Base-by-base conservation (phyloP, 495 filamentous ascomycete species). In the Cercophora samala region DNA sequence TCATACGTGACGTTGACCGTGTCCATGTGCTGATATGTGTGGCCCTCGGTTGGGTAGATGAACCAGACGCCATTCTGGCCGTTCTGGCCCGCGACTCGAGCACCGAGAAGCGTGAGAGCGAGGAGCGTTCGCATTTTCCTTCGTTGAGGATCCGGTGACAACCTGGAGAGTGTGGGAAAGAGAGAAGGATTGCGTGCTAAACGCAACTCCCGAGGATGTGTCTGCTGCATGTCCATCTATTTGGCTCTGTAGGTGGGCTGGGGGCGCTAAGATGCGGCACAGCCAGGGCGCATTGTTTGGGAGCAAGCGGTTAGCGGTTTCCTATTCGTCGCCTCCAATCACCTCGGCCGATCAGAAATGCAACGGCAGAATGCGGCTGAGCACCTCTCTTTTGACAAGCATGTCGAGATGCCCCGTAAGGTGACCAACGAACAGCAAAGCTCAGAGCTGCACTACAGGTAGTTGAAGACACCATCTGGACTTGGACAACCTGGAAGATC, bases 21-120 rank as follows among this genome's bases (percentile, higher is more conserved):
- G 53, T 56, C 53, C 22, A 21, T 19, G n/a, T 56, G n/a, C 5
- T 56, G n/a, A 23, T 56, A 56, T 2, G 22, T 56, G n/a, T 56
- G 53, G 53, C 22, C 11, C 11, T 56, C 22, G 53, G 53, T 56
- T 18, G 53, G 53, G 53, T 56, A 56, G 53, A 56, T 56, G 53
- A 56, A 56, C n/a, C n/a, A 23, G 8, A 56, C 53, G 5, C n/a
- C 53, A 23, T 56, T 56, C 13, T 56, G 8, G n/a, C 22, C 53
- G n/a, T 23, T 23, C 22, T 56, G 53, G 22, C n/a, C 19, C 6
- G n/a, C 53, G 4, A 13, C 53, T 22, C n/a, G 53, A 8, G n/a
- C 53, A 23, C 6, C n/a, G n/a, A 56, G 53, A 56, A 56, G 53
- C 53, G 53, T 18, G 53, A 19, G 1, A 11, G 53, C 53, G 37